A percentile compares a stretch with the other conserved stretches of the same genome.
Evolutionary conservation across 768 basidiomycete species (phyloP).

Genomic region (Phylloporus arenicola): DNA sequence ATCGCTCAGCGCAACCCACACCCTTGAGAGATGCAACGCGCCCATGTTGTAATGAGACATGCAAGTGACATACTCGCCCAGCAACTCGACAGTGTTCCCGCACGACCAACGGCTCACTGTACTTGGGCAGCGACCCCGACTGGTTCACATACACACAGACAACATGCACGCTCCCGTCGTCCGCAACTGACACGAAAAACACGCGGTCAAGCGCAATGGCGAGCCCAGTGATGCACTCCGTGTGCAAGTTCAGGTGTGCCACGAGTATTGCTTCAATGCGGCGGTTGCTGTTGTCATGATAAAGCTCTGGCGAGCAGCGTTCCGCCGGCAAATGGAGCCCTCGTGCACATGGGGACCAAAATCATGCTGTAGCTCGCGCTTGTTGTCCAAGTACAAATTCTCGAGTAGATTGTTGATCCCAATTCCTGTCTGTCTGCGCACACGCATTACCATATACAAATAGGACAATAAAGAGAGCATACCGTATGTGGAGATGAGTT

Average conservation of each 20-base stretch:
- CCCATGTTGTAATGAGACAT: slow-evolving; percentile 80
- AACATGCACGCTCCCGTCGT: slow-evolving; percentile 86
- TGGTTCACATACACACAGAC: slow-evolving; percentile 75
- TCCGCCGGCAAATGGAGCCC: slow-evolving; percentile 73
- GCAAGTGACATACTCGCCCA: slow-evolving; percentile 77
- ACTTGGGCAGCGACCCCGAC: slow-evolving; percentile 72
- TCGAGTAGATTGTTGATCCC: slow-evolving; percentile 87
- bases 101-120: slow-evolving; percentile 72
- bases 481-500: slow-evolving; percentile 74
- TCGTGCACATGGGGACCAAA: slow-evolving; percentile 87
- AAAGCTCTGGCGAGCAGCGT: slow-evolving; percentile 64
- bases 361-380: slow-evolving; percentile 79
- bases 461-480: slow-evolving; percentile 10
- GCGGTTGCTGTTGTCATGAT: slow-evolving; percentile 48
- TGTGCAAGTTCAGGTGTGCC: slow-evolving; percentile 79
- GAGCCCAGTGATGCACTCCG: slow-evolving; percentile 70
- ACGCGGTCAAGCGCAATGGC: slow-evolving; percentile 89
- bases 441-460: slow-evolving; percentile 1
- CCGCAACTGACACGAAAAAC: slow-evolving; percentile 91
- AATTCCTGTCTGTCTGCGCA: slow-evolving; percentile 80
- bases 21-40: slow-evolving; percentile 24
- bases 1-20: background rate
- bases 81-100: slow-evolving; percentile 70
- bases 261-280: slow-evolving; percentile 77
- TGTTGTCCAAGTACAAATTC: slow-evolving; percentile 82